Base-by-base conservation (phyloP, 2,329 filamentous ascomycete genomes). In the Alternaria burnsii region DNA sequence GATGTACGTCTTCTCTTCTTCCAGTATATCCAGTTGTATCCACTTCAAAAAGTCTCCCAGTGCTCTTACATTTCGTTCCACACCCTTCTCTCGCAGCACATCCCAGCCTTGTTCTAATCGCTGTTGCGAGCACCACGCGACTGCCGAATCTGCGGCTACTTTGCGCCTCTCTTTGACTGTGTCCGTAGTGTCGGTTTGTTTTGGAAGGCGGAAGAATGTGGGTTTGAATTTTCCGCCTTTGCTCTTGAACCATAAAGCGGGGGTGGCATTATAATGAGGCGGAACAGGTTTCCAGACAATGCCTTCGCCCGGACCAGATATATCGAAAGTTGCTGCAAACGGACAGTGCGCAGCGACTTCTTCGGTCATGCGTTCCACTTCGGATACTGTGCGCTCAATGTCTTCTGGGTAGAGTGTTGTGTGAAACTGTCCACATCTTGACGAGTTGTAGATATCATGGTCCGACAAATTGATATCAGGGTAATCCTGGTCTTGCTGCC, bases 81-180 rank as follows among this genome's bases (percentile, higher is more conserved):
- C 38, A 10, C 59, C 55, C 7, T 55, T 64, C 38, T 75, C 72
- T 12, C 56, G 52, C 38, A 75, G 12, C 42, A 66, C 68, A 41
- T 74, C 70, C 68, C 71, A 70, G 2, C 69, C 72, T 47, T 74
- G 71, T 46, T 72, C 67, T 32, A 75, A 8, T 38, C 71, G 59
- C 57, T 63, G 58, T 40, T 64, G 61, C 2, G 62, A 65, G 22
- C 67, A 71, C 71, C 71, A 75, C 1, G 62, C 44, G 20, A 26
- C 55, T 14, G 67, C 72, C 9, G 68, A 46, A 1, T 5, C 24
- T 18, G 54, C 59, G 1, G 69, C 72, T 16, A 20, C 47, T 38
- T 65, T 62, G 1, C 60, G 34, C 40, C 65, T 67, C 53, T 62
- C 66, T 10, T 50, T 58, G 2, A 50, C 55, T 3, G 34, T 22